Percentiles rank a stretch among this genome's conserved stretches.
These are phyloP conservation scores for Apophysomyces sp. DNA, from an alignment of 371 early-diverging fungal genomes.

Conservation along the genomic window DNA sequence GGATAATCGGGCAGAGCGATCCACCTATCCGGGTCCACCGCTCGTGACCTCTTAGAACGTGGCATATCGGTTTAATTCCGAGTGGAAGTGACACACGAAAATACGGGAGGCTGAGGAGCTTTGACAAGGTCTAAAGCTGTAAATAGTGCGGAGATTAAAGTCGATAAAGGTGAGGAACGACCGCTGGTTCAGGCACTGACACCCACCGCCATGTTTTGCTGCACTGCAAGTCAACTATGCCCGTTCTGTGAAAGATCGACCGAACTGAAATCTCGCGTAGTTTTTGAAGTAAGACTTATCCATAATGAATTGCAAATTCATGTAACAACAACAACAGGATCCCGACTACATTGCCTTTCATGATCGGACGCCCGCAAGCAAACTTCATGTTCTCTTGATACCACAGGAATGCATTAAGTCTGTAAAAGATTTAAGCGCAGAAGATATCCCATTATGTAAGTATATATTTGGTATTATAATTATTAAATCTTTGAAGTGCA, in stretches of 20 bases:
- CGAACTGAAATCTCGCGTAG: background rate
- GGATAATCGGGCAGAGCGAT: too few species aligned
- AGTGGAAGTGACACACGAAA: too few species aligned
- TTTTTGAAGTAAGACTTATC: background rate
- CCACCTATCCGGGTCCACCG: too few species aligned
- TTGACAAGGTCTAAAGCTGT: too few species aligned
- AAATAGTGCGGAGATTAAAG: too few species aligned
- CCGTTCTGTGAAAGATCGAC: background rate
- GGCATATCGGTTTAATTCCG: too few species aligned
- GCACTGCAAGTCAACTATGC: background rate
- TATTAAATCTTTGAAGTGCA: constrained; percentile 22
- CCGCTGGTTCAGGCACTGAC: background rate
- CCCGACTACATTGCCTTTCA: constrained; percentile 54
- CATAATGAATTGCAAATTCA: background rate
- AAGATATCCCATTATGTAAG: constrained; percentile 53
- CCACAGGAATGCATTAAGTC: constrained; percentile 50
- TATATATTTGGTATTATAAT: background rate
- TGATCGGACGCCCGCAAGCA: constrained; percentile 59
- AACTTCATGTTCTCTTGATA: constrained; percentile 53
- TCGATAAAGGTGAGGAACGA: too few species aligned
- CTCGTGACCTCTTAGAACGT: too few species aligned
- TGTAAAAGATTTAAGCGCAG: constrained; percentile 32
- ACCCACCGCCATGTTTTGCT: background rate
- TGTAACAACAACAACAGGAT: constrained; percentile 28
- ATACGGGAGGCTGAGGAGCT: too few species aligned